Base-by-base conservation (phyloP, 768 basidiomycete genomes). In the Trichaptum fuscoviolaceum region DNA sequence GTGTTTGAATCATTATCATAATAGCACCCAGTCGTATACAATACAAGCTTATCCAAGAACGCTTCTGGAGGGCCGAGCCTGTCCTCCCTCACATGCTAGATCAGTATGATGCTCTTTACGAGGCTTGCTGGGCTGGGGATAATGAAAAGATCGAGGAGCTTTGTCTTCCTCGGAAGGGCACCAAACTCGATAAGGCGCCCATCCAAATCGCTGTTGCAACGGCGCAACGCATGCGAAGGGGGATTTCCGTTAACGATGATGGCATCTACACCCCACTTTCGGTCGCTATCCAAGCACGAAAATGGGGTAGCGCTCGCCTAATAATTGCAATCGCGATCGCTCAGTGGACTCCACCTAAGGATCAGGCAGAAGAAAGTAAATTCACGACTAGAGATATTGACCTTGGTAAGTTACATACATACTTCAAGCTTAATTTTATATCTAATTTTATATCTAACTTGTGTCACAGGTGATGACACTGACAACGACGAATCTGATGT, bases 221-320 rank as follows among this genome's bases (percentile, higher is more conserved):
- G 24, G 15, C 7, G 9, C 3, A 61, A 18, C 25, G 3, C 15
- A 61, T 15, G 25, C 12, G 23, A 25, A 61, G 15, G 30, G 24
- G 30, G 1, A 3, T 12, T 34, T 5, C 9, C 17, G 3, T 3
- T 2, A 25, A 25, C 59, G 3, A n/a, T 24, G 30, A 4, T 3
- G 59, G 59, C 59, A 25, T 23, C 20, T 76, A 76, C 57, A 84
- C 83, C 0, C 84, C 86, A 0, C 75, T 87, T 10, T 81, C 75
- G 64, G 81, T 84, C 23, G 86, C 86, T 0, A 67, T 86, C 15
- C 72, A 73, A 27, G 80, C 79, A 17, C 78, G 84, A 8, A 81
- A 78, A 23, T 89, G 87, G 86, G 76, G 80, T 6, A 85, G 86
- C 0, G 87, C 85, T 0, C 82, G 80, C n/a, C 74, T 87, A 7